Evolutionary conservation across 345 rosid genomes (phyloP).

Genomic region (Eutrema heterophyllum): DNA sequence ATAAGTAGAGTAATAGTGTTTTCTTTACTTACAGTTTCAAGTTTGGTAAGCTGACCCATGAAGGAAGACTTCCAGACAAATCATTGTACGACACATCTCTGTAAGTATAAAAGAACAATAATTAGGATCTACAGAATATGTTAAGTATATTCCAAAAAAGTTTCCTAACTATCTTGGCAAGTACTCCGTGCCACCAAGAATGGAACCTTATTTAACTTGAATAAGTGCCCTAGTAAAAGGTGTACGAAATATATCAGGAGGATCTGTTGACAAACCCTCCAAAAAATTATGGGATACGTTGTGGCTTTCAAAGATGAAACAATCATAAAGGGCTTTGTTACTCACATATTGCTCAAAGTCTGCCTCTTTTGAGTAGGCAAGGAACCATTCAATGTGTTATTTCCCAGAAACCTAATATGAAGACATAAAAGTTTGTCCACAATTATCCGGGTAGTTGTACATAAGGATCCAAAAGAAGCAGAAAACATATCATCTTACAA

Average conservation of each 20-base stretch:
- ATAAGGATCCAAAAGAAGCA: not conserved
- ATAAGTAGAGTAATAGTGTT: not conserved
- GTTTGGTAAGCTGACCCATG: conserved; percentile 47
- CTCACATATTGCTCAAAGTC: conserved; percentile 56
- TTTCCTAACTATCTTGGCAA: not conserved
- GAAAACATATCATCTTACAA: conserved; percentile 43
- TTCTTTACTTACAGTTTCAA: conserved; percentile 49
- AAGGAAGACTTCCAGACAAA: conserved; percentile 59
- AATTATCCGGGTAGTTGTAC: not conserved
- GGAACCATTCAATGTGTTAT: conserved; percentile 43
- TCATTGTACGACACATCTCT: conserved; percentile 84
- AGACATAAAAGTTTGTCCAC: conserved; percentile 10
- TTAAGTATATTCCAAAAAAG: not conserved
- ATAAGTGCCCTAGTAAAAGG: not conserved
- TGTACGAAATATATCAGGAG: not conserved
- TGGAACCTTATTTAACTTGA: not conserved
- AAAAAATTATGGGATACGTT: not conserved
- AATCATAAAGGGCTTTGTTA: conserved; percentile 8
- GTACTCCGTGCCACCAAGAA: conserved; percentile 10
- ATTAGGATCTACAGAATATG: not conserved
- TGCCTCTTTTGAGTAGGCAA: conserved; percentile 48
- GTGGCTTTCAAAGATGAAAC: not conserved
- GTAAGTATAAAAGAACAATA: conserved; percentile 3
- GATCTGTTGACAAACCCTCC: not conserved
- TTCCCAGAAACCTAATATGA: conserved; percentile 48